Percentiles rank a stretch among this genome's conserved stretches.
Evolutionary conservation across 73 alveolate species (phyloP).

Genomic region (Paramecium octaurelia): DNA sequence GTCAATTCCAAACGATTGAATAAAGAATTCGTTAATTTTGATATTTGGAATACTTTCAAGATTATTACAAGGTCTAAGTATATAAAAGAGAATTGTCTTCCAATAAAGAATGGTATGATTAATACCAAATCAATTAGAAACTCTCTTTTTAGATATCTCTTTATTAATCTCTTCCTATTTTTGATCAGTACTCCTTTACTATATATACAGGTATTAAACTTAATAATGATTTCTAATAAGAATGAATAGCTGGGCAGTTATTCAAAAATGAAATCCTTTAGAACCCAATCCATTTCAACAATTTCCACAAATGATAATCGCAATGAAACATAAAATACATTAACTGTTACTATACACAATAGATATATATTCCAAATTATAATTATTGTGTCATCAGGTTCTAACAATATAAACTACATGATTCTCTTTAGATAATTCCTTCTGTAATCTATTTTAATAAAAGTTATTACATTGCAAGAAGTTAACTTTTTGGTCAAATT

Average conservation of each 20-base stretch:
- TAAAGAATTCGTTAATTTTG: neutral
- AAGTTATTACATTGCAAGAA: neutral
- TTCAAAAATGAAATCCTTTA: neutral
- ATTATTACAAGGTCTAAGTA: neutral
- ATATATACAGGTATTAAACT: slow-evolving; percentile 13
- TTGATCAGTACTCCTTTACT: neutral
- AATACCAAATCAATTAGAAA: neutral
- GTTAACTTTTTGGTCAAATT: neutral
- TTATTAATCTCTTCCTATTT: neutral
- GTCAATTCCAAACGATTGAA: slow-evolving; percentile 13
- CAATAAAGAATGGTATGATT: neutral
- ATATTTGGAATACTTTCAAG: neutral
- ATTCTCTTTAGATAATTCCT: neutral
- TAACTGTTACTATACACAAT: neutral
- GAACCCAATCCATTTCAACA: neutral
- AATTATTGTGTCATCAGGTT: slow-evolving; percentile 22
- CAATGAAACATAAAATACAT: neutral
- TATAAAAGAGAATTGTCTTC: neutral
- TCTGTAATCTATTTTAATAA: neutral
- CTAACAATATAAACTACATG: neutral
- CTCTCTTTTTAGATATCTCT: neutral
- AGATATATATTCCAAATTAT: slow-evolving; percentile 11
- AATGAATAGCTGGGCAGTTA: neutral
- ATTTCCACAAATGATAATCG: neutral
- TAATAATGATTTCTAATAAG: neutral